Conservation (phyloP, 768 basidiomycete species). For the Postia placenta region DNA sequence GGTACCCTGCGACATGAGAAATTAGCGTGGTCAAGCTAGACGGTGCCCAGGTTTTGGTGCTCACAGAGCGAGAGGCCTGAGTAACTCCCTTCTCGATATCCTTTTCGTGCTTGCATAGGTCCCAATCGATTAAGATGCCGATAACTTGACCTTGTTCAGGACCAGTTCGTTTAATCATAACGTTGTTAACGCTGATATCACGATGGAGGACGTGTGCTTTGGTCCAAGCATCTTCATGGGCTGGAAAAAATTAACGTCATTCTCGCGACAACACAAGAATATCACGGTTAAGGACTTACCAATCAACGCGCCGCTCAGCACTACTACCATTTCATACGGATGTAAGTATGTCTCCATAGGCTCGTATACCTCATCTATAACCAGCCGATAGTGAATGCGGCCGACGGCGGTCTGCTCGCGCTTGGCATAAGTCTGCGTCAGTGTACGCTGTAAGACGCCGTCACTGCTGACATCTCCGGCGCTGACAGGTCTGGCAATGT, state of each 20-base stretch:
- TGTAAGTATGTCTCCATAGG: not conserved
- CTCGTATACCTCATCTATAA: conserved; percentile 5
- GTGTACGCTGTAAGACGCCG: conserved; percentile 1
- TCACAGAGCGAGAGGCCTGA: not conserved
- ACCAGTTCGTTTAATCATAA: conserved; percentile 2
- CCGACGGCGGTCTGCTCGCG: not conserved
- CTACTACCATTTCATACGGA: not conserved
- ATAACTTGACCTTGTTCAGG: too few relatives aligned
- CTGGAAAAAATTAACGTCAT: not conserved
- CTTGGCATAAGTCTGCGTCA: not conserved
- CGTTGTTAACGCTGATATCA: conserved; percentile 8
- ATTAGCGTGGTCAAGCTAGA: not conserved
- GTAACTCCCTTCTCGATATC: not conserved
- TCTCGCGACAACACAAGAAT: not conserved
- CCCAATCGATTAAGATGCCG: not conserved
- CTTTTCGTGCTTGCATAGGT: not conserved
- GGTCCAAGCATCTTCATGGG: not conserved
- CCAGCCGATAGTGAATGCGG: conserved; percentile 10
- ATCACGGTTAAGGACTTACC: not conserved
- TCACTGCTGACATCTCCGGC: not conserved
- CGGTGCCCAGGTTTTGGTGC: not conserved
- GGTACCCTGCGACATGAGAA: conserved; percentile 11
- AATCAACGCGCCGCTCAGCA: not conserved
- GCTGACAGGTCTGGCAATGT: not conserved
- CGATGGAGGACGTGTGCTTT: conserved; percentile 4